Percentiles rank a stretch among this genome's conserved stretches.
phyloP scores from a whole-genome alignment of 805 yeast genomes.

The Kuraishia capsulata region DNA sequence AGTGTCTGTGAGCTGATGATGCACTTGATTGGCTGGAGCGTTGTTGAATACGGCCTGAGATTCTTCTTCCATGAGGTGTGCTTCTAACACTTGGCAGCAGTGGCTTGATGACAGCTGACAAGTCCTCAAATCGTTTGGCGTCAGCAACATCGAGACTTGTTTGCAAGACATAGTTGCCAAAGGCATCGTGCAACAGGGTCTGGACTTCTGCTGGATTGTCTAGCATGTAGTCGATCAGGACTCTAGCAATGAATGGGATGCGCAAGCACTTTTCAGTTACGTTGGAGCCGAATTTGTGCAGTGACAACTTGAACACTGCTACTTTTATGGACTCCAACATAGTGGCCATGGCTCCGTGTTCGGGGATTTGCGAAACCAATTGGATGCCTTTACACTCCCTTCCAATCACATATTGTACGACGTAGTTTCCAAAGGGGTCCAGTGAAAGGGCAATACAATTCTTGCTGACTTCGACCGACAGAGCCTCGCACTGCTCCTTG shows the following conservation, averaged over 20 bases:
- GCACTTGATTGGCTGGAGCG: not conserved
- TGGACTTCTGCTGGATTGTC: slow-evolving; percentile 3
- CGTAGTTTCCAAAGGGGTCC: slow-evolving; percentile 96
- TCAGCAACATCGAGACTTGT: slow-evolving; percentile 50
- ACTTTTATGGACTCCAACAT: slow-evolving; percentile 5
- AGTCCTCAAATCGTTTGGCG: slow-evolving; percentile 38
- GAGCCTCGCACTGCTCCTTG: slow-evolving; percentile 52
- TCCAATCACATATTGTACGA: slow-evolving; percentile 80
- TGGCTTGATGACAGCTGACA: slow-evolving; percentile 59
- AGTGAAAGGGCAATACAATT: slow-evolving; percentile 63
- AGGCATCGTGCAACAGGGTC: slow-evolving; percentile 42
- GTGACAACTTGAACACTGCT: slow-evolving; percentile 26
- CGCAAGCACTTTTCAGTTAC: slow-evolving; percentile 50
- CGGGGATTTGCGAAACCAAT: not conserved
- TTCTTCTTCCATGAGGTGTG: slow-evolving; percentile 95
- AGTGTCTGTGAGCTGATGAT: too few species aligned
- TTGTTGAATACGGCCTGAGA: slow-evolving; percentile 19
- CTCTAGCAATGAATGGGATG: slow-evolving; percentile 33
- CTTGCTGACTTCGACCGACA: slow-evolving; percentile 60
- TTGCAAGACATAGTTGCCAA: slow-evolving; percentile 51
- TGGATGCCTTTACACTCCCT: slow-evolving; percentile 16
- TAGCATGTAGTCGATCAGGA: slow-evolving; percentile 35
- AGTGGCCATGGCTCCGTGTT: slow-evolving; percentile 1
- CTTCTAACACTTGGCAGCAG: slow-evolving; percentile 69
- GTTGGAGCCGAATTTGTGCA: slow-evolving; percentile 54